Percentiles rank a stretch among this genome's conserved stretches.
phyloP scores from a whole-genome alignment of 164 flowering plant genomes.

The Tetracentron sinense region DNA sequence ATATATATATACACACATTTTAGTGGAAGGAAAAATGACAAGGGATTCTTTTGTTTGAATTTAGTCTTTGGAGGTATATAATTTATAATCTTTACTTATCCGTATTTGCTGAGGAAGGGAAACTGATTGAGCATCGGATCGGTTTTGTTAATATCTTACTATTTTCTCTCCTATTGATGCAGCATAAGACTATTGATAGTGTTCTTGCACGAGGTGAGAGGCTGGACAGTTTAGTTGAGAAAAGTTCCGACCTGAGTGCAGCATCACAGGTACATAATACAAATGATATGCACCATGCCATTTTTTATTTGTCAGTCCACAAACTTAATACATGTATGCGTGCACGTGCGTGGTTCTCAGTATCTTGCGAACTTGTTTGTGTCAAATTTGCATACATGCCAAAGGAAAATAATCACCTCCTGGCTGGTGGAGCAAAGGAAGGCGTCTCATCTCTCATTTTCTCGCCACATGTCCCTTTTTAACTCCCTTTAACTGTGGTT shows the following conservation, averaged over 20 bases:
- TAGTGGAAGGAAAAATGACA: neutral
- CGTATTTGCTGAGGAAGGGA: neutral
- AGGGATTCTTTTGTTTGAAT: neutral
- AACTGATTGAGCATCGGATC: neutral
- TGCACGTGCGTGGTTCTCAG: too few relatives aligned
- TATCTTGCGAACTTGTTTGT: too few relatives aligned
- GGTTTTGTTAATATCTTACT: neutral
- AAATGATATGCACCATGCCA: neutral
- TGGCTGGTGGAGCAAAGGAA: too few relatives aligned
- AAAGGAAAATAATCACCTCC: too few relatives aligned
- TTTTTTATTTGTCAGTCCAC: neutral
- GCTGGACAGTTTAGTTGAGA: conserved; percentile 93
- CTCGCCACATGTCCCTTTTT: too few relatives aligned
- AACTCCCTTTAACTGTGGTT: too few relatives aligned
- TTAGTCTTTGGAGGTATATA: neutral
- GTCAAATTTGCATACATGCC: too few relatives aligned
- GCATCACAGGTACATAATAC: conserved; percentile 79
- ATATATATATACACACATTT: too few relatives aligned
- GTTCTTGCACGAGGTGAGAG: conserved; percentile 94
- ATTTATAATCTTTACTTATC: neutral
- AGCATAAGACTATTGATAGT: conserved; percentile 98
- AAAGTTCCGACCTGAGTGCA: conserved; percentile 97
- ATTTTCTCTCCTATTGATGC: conserved; percentile 18
- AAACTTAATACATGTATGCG: too few relatives aligned
- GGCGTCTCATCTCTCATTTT: too few relatives aligned